Conservation (phyloP, 2,329 filamentous ascomycete genomes). For the Penicillium sp. region DNA sequence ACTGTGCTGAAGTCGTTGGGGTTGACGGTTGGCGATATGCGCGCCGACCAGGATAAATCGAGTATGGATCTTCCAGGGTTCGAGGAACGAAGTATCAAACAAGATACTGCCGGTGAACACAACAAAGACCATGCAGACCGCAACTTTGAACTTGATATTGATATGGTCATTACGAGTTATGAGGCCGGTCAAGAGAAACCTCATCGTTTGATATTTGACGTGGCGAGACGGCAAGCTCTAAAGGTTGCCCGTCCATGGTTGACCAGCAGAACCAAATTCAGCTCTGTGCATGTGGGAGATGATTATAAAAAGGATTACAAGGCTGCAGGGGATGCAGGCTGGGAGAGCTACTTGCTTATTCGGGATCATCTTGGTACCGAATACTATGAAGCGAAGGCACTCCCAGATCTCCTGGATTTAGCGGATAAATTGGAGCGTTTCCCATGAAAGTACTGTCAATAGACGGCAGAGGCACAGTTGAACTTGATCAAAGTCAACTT, state of each 20-base stretch:
- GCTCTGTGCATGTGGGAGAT: constrained; percentile 47
- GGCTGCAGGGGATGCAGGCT: constrained; percentile 40
- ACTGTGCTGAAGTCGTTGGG: constrained; percentile 43
- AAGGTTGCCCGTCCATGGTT: constrained; percentile 11
- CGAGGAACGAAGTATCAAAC: constrained; percentile 14
- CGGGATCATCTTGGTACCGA: constrained; percentile 12
- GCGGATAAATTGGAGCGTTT: background rate
- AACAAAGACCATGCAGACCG: background rate
- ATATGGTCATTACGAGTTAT: constrained; percentile 49
- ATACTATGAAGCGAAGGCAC: background rate
- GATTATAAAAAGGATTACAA: constrained; percentile 45
- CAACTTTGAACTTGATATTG: constrained; percentile 33
- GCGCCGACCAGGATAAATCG: constrained; percentile 32
- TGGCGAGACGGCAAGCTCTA: constrained; percentile 36
- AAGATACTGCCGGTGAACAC: background rate
- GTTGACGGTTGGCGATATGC: constrained; percentile 36
- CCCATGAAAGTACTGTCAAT: background rate
- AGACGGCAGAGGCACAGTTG: background rate
- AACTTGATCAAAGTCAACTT: background rate
- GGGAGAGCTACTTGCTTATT: constrained; percentile 38
- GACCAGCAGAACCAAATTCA: constrained; percentile 21
- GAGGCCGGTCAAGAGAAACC: constrained; percentile 49
- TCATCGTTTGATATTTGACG: constrained; percentile 40
- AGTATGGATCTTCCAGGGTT: constrained; percentile 31
- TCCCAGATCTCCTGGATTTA: background rate